A percentile compares a stretch with the other conserved stretches of the same genome.
Evolutionary conservation across 768 basidiomycete species (phyloP).

Genomic region (Chalciporus chontae): DNA sequence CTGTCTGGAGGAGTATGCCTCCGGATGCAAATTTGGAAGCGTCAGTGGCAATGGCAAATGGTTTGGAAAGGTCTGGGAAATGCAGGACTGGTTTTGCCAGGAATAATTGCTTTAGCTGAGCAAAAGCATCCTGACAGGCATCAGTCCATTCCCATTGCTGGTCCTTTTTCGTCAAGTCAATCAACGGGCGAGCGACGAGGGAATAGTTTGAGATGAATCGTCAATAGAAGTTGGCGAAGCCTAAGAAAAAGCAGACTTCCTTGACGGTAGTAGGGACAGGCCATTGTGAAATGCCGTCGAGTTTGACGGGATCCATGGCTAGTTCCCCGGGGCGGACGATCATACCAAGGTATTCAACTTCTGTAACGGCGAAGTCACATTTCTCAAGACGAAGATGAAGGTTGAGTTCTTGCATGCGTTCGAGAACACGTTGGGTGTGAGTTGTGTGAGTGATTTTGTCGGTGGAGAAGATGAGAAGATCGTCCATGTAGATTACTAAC

Average conservation of each 20-base stretch:
- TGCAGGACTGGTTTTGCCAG: background rate
- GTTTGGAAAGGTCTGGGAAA: slow-evolving; percentile 8
- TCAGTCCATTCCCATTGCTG: background rate
- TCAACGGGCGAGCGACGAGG: slow-evolving; percentile 21
- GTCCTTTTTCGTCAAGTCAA: background rate
- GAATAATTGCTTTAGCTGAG: background rate
- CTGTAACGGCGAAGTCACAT: background rate
- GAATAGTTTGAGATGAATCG: slow-evolving; percentile 33
- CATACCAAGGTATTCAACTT: background rate
- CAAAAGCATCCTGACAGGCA: background rate
- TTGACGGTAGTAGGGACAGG: slow-evolving; percentile 8
- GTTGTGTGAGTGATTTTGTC: slow-evolving; percentile 7
- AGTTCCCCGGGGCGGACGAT: background rate
- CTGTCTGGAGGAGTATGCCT: background rate
- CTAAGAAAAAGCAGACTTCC: too few species aligned
- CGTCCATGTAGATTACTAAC: slow-evolving; percentile 27
- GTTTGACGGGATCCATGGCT: slow-evolving; percentile 37
- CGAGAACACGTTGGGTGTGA: slow-evolving; percentile 20
- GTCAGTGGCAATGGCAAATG: background rate
- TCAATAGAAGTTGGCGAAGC: slow-evolving; percentile 22
- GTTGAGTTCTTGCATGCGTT: slow-evolving; percentile 26
- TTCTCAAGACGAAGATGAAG: slow-evolving; percentile 37
- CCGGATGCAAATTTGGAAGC: background rate
- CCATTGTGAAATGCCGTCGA: slow-evolving; percentile 32
- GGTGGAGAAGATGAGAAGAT: slow-evolving; percentile 22